Percentiles rank a stretch among this genome's conserved stretches.
These are phyloP conservation scores for Coprinellus aureogranulatus DNA, from an alignment of 768 basidiomycete genomes.

Conservation along the genomic window DNA sequence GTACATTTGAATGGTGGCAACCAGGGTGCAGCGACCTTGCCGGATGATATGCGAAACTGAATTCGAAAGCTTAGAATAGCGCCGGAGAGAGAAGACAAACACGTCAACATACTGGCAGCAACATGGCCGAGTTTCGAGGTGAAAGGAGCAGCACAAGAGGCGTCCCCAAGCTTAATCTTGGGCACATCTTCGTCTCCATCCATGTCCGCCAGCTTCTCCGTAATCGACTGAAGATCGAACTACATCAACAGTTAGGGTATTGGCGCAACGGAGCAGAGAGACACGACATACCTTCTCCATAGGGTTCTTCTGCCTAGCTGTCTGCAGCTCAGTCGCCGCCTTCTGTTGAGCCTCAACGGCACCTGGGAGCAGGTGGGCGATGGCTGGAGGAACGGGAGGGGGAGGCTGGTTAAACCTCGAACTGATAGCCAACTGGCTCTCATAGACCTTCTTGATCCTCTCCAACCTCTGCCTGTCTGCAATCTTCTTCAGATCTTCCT, in stretches of 20 bases:
- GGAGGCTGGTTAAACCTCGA: conserved; percentile 90
- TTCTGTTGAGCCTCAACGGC: conserved; percentile 86
- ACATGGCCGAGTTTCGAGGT: conserved; percentile 98
- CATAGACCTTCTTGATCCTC: conserved; percentile 94
- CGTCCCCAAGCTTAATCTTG: conserved; percentile 99
- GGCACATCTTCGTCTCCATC: conserved; percentile 94
- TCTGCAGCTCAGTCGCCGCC: conserved; percentile 62
- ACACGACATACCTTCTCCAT: conserved; percentile 73
- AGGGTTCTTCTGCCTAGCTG: conserved; percentile 77
- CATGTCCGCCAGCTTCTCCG: conserved; percentile 70
- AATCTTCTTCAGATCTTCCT: conserved; percentile 89
- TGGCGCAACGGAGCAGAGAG: neutral
- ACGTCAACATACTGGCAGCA: conserved; percentile 71
- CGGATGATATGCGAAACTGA: conserved; percentile 95
- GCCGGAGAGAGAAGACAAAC: neutral
- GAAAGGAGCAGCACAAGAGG: conserved; percentile 97
- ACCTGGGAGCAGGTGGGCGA: conserved; percentile 86
- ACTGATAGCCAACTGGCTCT: conserved; percentile 89
- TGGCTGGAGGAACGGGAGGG: conserved; percentile 85
- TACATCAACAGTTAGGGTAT: conserved; percentile 11
- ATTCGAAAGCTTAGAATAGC: neutral
- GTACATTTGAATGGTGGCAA: conserved; percentile 99
- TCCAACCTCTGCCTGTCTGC: conserved; percentile 89
- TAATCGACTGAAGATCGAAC: conserved; percentile 31
- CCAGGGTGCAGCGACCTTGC: conserved; percentile 96